Evolutionary conservation across 495 filamentous ascomycete genomes (phyloP).

Genomic region (Rostrohypoxylon terebratum): DNA sequence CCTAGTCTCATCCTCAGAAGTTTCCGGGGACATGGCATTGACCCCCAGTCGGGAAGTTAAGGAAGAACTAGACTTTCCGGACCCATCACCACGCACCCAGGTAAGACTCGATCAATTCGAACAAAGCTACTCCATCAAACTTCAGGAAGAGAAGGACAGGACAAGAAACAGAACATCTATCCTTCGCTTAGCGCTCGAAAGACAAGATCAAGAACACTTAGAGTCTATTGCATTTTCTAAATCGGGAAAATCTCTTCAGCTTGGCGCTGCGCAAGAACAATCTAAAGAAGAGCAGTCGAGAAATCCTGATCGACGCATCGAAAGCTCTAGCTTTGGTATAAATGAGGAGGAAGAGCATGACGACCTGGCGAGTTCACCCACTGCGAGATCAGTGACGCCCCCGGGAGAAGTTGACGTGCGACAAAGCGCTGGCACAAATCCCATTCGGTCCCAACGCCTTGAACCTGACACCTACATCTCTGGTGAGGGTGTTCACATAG

Average conservation of each 20-base stretch:
- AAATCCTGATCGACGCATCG: background rate
- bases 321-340: background rate
- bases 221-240: background rate
- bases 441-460: conserved; percentile 11
- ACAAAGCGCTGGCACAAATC: background rate
- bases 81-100: conserved; percentile 11
- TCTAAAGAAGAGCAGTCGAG: background rate
- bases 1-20: background rate
- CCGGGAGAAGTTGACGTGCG: background rate
- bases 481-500: conserved; percentile 15
- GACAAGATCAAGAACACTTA: background rate
- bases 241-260: too few species aligned
- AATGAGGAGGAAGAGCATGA: background rate
- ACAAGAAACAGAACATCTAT: conserved; percentile 11
- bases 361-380: background rate
- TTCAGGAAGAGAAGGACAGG: background rate
- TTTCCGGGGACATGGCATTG: background rate
- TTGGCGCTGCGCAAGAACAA: background rate
- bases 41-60: background rate
- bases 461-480: conserved; percentile 15
- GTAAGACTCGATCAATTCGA: conserved; percentile 8
- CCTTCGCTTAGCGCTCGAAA: background rate
- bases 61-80: conserved; percentile 1
- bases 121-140: background rate
- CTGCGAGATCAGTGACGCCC: background rate